Base-by-base conservation (phyloP, 768 basidiomycete species). In the Pisolithus orientalis region DNA sequence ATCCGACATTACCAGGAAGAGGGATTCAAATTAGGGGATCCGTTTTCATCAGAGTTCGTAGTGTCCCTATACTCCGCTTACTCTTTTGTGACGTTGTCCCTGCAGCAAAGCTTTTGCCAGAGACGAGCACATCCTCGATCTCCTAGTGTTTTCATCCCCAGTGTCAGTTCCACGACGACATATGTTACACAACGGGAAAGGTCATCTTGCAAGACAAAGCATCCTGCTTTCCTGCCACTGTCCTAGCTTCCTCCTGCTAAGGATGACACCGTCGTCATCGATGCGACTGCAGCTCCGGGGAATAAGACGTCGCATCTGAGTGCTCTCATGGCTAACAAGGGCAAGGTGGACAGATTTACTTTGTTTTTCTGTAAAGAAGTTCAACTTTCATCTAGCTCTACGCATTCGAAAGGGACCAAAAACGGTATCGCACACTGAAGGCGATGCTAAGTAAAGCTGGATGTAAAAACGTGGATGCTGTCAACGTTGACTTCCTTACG, bases 201-300 rank as follows among this genome's bases (percentile, higher is more conserved):
- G 72, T 98, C 32, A 94, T 99, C 54, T 72, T 98, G 6, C 96
- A 99, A 68, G 96, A 99, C 68, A 97, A 98, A 65, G 95, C 96
- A 17, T 95, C 93, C 51, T 99, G 96, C 69, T 93, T 99, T 67
- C 92, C 96, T 16, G 92, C 95, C 0, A 73, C 83, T 53, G 80
- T 97, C 6, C 81, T 99, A n/a, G 78, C 83, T 21, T n/a, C 88
- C 90, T 40, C 86, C 85, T 10, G 66, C 62, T 17, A 74, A 80
- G 21, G 55, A 62, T 1, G 65, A 75, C 39, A 68, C 72, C 50
- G 73, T 78, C 44, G 89, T 93, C 29, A 87, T 97, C 39, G 95
- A 98, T 67, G 94, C 92, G 11, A 98, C 94, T 10, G 88, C 94
- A 39, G 96, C 96, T 1, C 96, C 96, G 0, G 96, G 96, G 0